Evolutionary conservation across 129 eudicot genomes (phyloP), one percentile per base, ranked within the genome.

Genomic region (Flaveria linearis): DNA sequence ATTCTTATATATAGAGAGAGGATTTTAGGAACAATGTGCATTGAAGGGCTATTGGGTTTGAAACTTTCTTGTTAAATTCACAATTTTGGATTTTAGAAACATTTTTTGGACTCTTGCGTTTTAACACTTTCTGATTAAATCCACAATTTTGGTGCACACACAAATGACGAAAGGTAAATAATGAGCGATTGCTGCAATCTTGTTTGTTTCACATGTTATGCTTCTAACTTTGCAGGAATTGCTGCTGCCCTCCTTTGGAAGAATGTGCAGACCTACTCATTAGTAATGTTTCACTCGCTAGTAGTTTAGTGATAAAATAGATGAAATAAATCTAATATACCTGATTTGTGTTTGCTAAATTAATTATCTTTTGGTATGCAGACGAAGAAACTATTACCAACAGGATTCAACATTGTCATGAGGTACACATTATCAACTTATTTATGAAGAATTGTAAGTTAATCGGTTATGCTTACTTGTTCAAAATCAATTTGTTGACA

Each of bases 241-340:
- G 78, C 96, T 6, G 89, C 85, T 6, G 76, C 84, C 61, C 85
- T 93, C 45, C 84, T 89, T 7, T 85, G 88, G 92, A 93, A 88
- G 88, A 90, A 85, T 76, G 52, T 84, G 47, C 84, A 86, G 80
- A 79, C 89, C 75, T 93, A 86, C 85, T 77, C 96, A 78, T 30
- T 87, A 96, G 98, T 93, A 87, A 58, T 18, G 42, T 42, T 46
- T 52, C 62, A 30, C 39, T 49, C 52, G 1, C 71, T 51, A 23
- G 4, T 61, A 61, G 36, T 62, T 63, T 28, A 26, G 50, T 18
- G 14, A 17, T 62, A 13, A 11, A 47, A 58, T 60, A 16, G 13
- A 10, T 1, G 15, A 46, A 16, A 4, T 4, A 62, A 76, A 5
- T 2, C 5, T 5, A 1, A 18, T n/a, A 12, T 57, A 57, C 4